Base-by-base conservation (phyloP, 2,329 filamentous ascomycete genomes). In the Alternaria alternata region DNA sequence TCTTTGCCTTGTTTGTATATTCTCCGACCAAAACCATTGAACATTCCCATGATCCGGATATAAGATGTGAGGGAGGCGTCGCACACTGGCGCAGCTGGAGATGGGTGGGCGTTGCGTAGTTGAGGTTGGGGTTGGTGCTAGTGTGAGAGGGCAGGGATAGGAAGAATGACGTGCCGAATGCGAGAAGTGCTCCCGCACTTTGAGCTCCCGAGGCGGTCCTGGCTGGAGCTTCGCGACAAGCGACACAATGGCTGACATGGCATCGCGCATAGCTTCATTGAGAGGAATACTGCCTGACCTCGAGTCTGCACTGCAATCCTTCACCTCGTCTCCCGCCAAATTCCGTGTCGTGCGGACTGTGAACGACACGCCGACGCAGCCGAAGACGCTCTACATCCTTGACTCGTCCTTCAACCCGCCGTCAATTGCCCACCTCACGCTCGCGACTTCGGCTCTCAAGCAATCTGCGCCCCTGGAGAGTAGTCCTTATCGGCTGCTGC, bases 391-490 rank as follows among this genome's bases (percentile, higher is more conserved):
- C 53, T 88, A 87, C 75, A 86, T 90, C 56, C 81, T 89, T 46
- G 88, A 89, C 71, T 89, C 87, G 0, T 88, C 86, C 24, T 89
- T 89, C 82, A 90, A 90, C 63, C 88, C 88, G 11, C 88, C 88
- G 1, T 87, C 86, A 3, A 78, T 81, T 53, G 88, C 87, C 9
- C 87, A 90, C 69, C 78, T 85, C 18, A 79, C 80, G 22, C 84
- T 90, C 34, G 85, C 84, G 5, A 81, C 79, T 30, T 84, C 84
- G 16, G 86, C 87, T 2, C 65, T 89, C 5, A 75, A 78, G 44
- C 76, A 80, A 39, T 70, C 76, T 18, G 62, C 65, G 12, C 47
- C 52, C n/a, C 59, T 61, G n/a, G 80, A 71, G 53, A 64, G 72
- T 58, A 67, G 67, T n/a, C 80, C 81, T 4, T 76, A 76, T 55